Percentiles rank a stretch among this genome's conserved stretches.
These are phyloP conservation scores for Meira nashicola DNA, from an alignment of 1,284 basidiomycete species.

Conservation along the genomic window DNA sequence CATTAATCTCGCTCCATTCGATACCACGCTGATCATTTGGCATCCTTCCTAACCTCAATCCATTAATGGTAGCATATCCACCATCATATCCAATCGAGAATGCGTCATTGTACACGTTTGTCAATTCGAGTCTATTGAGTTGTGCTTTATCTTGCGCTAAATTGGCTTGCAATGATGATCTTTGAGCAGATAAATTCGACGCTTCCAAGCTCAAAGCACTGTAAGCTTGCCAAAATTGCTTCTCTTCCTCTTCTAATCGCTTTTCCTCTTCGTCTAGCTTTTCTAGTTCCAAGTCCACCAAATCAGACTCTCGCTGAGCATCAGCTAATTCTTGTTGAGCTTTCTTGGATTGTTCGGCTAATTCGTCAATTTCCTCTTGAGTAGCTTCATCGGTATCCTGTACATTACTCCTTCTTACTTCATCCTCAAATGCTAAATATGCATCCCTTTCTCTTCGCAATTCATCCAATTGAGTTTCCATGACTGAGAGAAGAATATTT, in stretches of 20 bases:
- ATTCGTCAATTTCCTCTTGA: constrained; percentile 11
- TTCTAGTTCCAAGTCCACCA: constrained; percentile 43
- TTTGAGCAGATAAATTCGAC: constrained; percentile 65
- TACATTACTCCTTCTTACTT: constrained; percentile 22
- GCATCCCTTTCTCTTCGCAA: constrained; percentile 85
- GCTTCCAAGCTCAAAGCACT: constrained; percentile 66
- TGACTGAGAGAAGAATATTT: constrained; percentile 68
- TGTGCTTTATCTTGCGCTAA: constrained; percentile 55
- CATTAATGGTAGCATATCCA: constrained; percentile 88
- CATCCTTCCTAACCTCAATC: constrained; percentile 80
- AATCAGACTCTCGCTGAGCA: constrained; percentile 21
- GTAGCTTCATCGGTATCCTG: constrained; percentile 12
- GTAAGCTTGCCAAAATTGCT: constrained; percentile 69
- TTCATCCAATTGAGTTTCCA: constrained; percentile 80
- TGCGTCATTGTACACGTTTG: constrained; percentile 97
- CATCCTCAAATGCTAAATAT: constrained; percentile 53
- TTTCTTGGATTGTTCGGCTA: constrained; percentile 3
- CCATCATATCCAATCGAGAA: constrained; percentile 96
- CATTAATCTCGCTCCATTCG: constrained; percentile 98
- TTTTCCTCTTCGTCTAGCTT: constrained; percentile 67
- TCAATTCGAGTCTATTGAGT: constrained; percentile 78
- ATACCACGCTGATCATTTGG: constrained; percentile 58
- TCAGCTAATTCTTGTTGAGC: constrained; percentile 11
- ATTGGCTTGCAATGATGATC: constrained; percentile 68
- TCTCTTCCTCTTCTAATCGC: constrained; percentile 70